Conservation (phyloP, 805 yeast genomes). For the Isabelozyma heimii region DNA sequence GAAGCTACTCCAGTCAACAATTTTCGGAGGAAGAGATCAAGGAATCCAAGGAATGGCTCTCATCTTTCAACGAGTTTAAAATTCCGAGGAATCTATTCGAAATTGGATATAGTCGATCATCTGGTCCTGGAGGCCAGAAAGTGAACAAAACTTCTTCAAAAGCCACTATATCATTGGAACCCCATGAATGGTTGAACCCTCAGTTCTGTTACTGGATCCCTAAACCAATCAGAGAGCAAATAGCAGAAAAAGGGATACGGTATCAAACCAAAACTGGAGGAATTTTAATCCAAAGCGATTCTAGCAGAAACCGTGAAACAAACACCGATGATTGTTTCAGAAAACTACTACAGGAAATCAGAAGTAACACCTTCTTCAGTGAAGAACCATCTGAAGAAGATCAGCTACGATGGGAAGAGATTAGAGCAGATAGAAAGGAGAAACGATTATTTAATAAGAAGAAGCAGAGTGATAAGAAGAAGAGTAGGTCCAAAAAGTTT, state of each 20-base stretch:
- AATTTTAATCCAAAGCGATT: slow-evolving; percentile 59
- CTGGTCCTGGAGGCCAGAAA: slow-evolving; percentile 89
- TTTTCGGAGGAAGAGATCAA: slow-evolving; percentile 17
- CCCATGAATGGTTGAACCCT: slow-evolving; percentile 43
- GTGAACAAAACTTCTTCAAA: slow-evolving; percentile 73
- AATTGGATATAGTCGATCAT: slow-evolving; percentile 52
- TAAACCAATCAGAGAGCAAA: slow-evolving; percentile 40
- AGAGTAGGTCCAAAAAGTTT: slow-evolving; percentile 31
- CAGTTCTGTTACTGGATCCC: slow-evolving; percentile 58
- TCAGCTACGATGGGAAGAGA: slow-evolving; percentile 48
- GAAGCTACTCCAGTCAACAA: slow-evolving; percentile 3
- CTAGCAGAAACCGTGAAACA: slow-evolving; percentile 52
- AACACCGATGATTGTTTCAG: slow-evolving; percentile 58
- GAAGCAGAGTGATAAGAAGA: slow-evolving; percentile 37
- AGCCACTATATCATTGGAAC: slow-evolving; percentile 54
- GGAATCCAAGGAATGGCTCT: slow-evolving; percentile 44
- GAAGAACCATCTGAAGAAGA: slow-evolving; percentile 48
- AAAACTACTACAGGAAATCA: slow-evolving; percentile 57
- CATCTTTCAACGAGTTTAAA: slow-evolving; percentile 16
- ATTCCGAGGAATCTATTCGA: slow-evolving; percentile 49
- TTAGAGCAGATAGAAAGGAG: slow-evolving; percentile 29
- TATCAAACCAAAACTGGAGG: slow-evolving; percentile 57
- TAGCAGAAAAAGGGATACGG: slow-evolving; percentile 38
- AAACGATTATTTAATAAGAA: slow-evolving; percentile 32
- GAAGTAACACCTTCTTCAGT: slow-evolving; percentile 43